Evolutionary conservation across 148 eudicot genomes (phyloP), one percentile per base, ranked within the genome.

Genomic region (Arbutus unedo): DNA sequence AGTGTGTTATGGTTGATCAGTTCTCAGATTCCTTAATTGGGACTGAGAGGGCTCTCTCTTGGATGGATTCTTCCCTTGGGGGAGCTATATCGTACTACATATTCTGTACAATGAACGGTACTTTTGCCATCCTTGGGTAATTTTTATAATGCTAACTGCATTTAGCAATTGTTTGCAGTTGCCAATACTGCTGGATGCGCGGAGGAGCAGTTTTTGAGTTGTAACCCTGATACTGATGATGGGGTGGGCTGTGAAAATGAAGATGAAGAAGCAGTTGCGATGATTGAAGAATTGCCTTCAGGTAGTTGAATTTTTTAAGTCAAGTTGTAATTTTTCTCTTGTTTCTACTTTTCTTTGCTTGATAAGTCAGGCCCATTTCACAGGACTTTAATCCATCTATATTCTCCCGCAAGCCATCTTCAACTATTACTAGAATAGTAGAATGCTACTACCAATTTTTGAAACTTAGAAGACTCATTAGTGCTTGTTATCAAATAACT

Each of bases 261-360:
- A 60, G 97, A 95, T 8, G 96, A 95, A 72, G 97, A 92, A 85
- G 89, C 91, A 8, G 93, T 92, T 82, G 92, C 93, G 7, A 92
- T 92, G 95, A 81, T 90, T 60, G 98, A 95, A 85, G 98, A 95
- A 83, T 57, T 84, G 62, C 87, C 85, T 49, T 93, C 98, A 91
- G 95, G 97, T 94, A 45, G 71, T 85, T 25, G 41, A 77, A 66
- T 13, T 13, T 7, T 55, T 77, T 10, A 19, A 78, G 55, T 81
- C 67, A 43, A 74, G 31, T 67, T 62, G 56, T 10, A n/a, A 54
- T 83, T 82, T 41, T 77, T 41, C 74, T 84, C 60, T 62, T 25
- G 16, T 25, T 66, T 25, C 6, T 6, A 15, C 43, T 1, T 66
- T 31, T 31, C 43, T 0, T 25, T 11, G 71, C 71, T 11, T 23